Evolutionary conservation across 331 rosid genomes (phyloP).

Genomic region (Malus hybrid): DNA sequence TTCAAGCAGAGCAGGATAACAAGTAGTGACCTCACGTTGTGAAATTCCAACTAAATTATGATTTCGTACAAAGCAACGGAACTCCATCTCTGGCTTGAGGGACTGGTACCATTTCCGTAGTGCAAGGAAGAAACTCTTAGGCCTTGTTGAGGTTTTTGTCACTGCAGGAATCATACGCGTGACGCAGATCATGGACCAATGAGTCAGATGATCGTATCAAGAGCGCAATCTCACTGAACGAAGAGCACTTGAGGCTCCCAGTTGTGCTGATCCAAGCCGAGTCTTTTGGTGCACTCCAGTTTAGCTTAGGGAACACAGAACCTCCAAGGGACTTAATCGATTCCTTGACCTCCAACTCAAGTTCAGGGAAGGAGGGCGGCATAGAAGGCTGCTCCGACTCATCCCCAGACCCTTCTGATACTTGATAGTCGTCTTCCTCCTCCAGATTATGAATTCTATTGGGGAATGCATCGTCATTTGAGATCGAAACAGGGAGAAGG

Average conservation of each 20-base stretch:
- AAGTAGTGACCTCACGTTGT: conserved; percentile 75
- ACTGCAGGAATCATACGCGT: conserved; percentile 71
- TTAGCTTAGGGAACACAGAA: conserved; percentile 68
- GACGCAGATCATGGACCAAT: conserved; percentile 68
- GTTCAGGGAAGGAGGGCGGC: conserved; percentile 69
- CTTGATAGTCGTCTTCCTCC: conserved; percentile 63
- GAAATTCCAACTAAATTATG: conserved; percentile 54
- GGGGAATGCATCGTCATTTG: conserved; percentile 70
- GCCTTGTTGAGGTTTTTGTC: conserved; percentile 43
- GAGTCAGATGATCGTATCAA: conserved; percentile 71
- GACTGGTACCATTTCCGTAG: conserved; percentile 76
- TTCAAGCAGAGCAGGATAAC: conserved; percentile 53
- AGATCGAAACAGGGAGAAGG: conserved; percentile 59
- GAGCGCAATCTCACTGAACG: conserved; percentile 66
- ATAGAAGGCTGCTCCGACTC: conserved; percentile 44
- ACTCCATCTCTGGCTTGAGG: conserved; percentile 70
- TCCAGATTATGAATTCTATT: conserved; percentile 54
- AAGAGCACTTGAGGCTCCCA: conserved; percentile 48
- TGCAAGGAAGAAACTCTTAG: conserved; percentile 52
- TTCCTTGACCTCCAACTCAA: conserved; percentile 56
- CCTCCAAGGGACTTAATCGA: conserved; percentile 73
- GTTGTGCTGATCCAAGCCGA: conserved; percentile 68
- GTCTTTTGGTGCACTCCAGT: conserved; percentile 92
- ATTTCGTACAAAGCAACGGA: conserved; percentile 56
- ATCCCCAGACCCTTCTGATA: conserved; percentile 52